Conservation (phyloP, 495 filamentous ascomycete species). For the Neurospora africana region DNA sequence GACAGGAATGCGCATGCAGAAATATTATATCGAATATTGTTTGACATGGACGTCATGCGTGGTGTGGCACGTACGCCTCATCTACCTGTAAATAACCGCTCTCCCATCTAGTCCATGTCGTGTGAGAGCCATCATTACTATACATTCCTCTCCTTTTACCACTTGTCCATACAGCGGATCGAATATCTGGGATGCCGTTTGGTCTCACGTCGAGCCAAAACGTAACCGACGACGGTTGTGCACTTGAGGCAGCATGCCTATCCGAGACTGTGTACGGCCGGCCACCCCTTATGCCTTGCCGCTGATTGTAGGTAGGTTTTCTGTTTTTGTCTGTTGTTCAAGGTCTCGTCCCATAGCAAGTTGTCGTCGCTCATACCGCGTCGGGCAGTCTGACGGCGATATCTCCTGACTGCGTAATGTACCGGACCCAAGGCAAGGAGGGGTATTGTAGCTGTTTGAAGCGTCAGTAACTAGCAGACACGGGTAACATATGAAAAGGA, state of each 20-base stretch:
- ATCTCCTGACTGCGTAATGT: conserved; percentile 94
- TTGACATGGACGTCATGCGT: neutral
- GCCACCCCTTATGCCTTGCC: neutral
- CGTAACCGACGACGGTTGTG: neutral
- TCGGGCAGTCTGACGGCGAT: conserved; percentile 90
- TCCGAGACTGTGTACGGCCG: neutral
- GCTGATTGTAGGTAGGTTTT: neutral
- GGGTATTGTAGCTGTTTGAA: conserved; percentile 76
- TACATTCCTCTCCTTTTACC: neutral
- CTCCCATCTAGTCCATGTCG: neutral
- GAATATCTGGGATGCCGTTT: neutral
- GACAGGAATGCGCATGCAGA: neutral
- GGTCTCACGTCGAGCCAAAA: neutral
- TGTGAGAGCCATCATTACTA: neutral
- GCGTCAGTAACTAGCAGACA: neutral
- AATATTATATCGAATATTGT: neutral
- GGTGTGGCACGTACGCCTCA: neutral
- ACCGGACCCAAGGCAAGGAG: conserved; percentile 96
- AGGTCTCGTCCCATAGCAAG: neutral
- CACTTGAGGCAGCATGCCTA: neutral
- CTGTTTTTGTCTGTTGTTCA: neutral
- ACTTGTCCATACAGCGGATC: neutral
- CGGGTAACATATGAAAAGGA: too few relatives aligned
- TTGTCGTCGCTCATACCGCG: conserved; percentile 45
- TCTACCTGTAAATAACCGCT: neutral